Evolutionary conservation across 192 early-diverging fungal genomes (phyloP).

Genomic region (Coemansia interrupta): DNA sequence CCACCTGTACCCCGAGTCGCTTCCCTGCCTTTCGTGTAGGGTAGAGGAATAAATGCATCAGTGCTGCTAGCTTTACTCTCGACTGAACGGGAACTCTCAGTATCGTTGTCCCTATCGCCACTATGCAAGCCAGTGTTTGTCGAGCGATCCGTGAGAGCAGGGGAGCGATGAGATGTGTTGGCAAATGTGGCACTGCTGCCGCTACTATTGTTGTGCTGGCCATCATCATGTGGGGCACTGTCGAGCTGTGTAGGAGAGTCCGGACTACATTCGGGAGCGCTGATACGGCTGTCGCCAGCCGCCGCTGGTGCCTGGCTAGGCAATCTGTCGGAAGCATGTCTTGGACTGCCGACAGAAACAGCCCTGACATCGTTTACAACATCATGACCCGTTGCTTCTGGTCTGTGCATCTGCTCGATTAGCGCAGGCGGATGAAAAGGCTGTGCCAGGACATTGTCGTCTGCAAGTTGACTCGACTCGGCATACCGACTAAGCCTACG

Average conservation of each 20-base stretch:
- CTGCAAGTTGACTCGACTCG: background rate
- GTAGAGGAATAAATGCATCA: background rate
- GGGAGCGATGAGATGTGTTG: background rate
- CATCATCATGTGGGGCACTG: background rate
- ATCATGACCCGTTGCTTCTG: too few relatives aligned
- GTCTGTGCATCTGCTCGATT: background rate
- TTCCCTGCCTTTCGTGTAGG: too few relatives aligned
- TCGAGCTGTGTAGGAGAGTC: background rate
- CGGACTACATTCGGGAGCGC: too few relatives aligned
- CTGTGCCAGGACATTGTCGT: background rate
- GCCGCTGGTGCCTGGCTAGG: too few relatives aligned
- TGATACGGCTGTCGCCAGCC: too few relatives aligned
- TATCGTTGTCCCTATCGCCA: conserved; percentile 1
- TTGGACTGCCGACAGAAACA: too few relatives aligned
- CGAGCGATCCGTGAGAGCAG: background rate
- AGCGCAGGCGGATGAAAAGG: background rate
- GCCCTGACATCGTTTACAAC: too few relatives aligned
- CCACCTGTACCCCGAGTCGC: too few relatives aligned
- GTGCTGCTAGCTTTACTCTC: too few relatives aligned
- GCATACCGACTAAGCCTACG: conserved; percentile 23
- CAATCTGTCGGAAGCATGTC: too few relatives aligned
- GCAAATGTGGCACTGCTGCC: conserved; percentile 4
- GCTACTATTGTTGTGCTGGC: conserved; percentile 3
- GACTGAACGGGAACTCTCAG: too few relatives aligned
- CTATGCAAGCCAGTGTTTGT: background rate